Conservation (phyloP, 1,139 yeast species). For the Diutina sp. region DNA sequence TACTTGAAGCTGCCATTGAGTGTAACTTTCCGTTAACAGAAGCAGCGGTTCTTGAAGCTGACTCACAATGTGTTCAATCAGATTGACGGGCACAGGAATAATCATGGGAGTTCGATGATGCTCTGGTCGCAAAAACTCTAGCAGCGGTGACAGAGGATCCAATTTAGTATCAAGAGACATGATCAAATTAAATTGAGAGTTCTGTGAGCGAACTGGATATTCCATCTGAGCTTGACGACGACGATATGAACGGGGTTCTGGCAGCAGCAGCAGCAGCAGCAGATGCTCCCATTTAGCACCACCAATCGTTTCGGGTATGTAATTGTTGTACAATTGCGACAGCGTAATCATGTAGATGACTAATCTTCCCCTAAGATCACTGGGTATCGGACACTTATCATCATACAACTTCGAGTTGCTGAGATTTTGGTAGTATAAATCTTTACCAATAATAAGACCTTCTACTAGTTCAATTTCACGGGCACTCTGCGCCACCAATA, state of each 20-base stretch:
- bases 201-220: neutral
- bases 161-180: conserved; percentile 48
- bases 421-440: conserved; percentile 41
- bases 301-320: conserved; percentile 13
- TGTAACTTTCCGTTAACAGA: conserved; percentile 9
- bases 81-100: conserved; percentile 25
- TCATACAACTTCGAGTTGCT: conserved; percentile 50
- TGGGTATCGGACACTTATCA: conserved; percentile 10
- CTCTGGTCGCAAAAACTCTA: conserved; percentile 19
- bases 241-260: neutral
- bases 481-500: conserved; percentile 47
- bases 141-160: conserved; percentile 28
- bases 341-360: conserved; percentile 17
- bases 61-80: conserved; percentile 22
- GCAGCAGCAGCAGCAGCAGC: neutral
- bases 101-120: conserved; percentile 17
- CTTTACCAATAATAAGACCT: conserved; percentile 51
- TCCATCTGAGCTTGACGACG: neutral
- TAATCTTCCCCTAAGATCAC: neutral
- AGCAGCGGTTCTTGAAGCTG: conserved; percentile 16
- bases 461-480: conserved; percentile 64
- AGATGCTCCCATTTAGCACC: neutral
- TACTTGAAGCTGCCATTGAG: conserved; percentile 20
- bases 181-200: conserved; percentile 24
- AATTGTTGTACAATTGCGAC: conserved; percentile 27